Conservation (phyloP, 1,284 basidiomycete species). For the Tylopilus sp. region DNA sequence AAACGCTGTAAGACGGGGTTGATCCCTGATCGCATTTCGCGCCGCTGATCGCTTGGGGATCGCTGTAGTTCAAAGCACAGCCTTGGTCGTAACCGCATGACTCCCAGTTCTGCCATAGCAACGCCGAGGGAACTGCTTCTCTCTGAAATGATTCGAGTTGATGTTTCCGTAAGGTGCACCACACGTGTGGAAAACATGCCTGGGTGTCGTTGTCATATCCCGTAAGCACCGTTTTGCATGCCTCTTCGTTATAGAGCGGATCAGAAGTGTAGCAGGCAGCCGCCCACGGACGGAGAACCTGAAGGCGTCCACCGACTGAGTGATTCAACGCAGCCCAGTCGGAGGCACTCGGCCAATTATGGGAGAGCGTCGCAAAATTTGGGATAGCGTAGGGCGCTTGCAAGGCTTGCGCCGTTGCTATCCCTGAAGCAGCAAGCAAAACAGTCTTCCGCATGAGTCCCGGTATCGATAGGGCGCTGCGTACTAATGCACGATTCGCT, state of each 20-base stretch:
- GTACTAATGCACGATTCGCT: too few species aligned
- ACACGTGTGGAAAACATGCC: constrained; percentile 2
- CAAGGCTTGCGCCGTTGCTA: neutral
- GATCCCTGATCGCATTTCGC: constrained; percentile 19
- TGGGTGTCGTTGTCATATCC: constrained; percentile 16
- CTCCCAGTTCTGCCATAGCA: constrained; percentile 27
- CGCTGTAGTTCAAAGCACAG: constrained; percentile 16
- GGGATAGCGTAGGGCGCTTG: constrained; percentile 12
- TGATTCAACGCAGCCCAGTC: constrained; percentile 16
- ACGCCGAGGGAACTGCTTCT: constrained; percentile 12
- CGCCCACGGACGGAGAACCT: constrained; percentile 19
- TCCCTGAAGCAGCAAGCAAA: neutral
- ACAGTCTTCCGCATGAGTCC: constrained; percentile 2
- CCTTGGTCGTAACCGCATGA: constrained; percentile 17
- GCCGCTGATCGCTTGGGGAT: constrained; percentile 17
- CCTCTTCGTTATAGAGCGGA: constrained; percentile 11
- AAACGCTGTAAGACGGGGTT: constrained; percentile 18
- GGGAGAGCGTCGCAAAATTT: constrained; percentile 4
- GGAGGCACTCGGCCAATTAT: constrained; percentile 9
- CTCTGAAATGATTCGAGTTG: constrained; percentile 12
- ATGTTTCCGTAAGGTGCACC: neutral
- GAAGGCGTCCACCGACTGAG: constrained; percentile 18
- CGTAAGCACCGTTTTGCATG: constrained; percentile 12
- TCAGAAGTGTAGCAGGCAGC: constrained; percentile 19
- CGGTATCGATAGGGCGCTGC: too few species aligned